A percentile compares a stretch with the other conserved stretches of the same genome.
Conservation (phyloP, 2,329 filamentous ascomycete species). For the Stemphylium beticola region DNA sequence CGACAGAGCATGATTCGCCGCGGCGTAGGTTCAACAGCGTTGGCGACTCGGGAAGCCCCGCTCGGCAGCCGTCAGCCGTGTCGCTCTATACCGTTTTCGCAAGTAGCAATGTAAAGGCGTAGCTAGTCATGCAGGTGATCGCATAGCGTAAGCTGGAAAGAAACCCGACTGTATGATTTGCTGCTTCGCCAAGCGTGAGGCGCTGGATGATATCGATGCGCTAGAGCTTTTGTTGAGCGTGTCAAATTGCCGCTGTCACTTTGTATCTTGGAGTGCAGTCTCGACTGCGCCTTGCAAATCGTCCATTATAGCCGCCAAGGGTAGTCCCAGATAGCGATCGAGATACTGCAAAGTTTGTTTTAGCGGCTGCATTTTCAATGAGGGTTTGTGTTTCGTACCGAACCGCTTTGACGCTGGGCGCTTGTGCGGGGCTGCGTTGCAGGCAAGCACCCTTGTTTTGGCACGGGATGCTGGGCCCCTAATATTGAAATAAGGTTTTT, state of each 20-base stretch:
- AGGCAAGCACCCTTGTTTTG: slow-evolving; percentile 7
- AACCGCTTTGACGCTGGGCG: slow-evolving; percentile 21
- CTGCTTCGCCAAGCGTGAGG: not conserved
- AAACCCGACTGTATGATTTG: slow-evolving; percentile 16
- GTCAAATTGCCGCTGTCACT: not conserved
- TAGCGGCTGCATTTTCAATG: slow-evolving; percentile 7
- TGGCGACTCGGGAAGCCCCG: slow-evolving; percentile 30
- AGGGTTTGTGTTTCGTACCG: slow-evolving; percentile 21
- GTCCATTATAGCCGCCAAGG: not conserved
- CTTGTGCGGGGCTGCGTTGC: slow-evolving; percentile 6
- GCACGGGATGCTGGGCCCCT: slow-evolving; percentile 8
- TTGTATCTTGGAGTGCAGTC: not conserved
- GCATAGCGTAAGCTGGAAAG: slow-evolving; percentile 18
- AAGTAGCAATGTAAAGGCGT: slow-evolving; percentile 17
- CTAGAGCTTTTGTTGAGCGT: slow-evolving; percentile 5
- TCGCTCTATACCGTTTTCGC: slow-evolving; percentile 9
- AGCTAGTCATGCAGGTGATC: slow-evolving; percentile 30
- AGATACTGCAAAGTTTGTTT: slow-evolving; percentile 5
- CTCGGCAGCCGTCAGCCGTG: slow-evolving; percentile 25
- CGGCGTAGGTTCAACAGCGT: slow-evolving; percentile 9
- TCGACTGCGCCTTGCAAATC: not conserved
- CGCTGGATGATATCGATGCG: slow-evolving; percentile 4
- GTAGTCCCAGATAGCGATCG: not conserved
- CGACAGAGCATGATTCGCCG: slow-evolving; percentile 17
- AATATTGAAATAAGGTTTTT: slow-evolving; percentile 2